Conservation (phyloP, 129 eudicot species). For the Dittrichia graveolens region DNA sequence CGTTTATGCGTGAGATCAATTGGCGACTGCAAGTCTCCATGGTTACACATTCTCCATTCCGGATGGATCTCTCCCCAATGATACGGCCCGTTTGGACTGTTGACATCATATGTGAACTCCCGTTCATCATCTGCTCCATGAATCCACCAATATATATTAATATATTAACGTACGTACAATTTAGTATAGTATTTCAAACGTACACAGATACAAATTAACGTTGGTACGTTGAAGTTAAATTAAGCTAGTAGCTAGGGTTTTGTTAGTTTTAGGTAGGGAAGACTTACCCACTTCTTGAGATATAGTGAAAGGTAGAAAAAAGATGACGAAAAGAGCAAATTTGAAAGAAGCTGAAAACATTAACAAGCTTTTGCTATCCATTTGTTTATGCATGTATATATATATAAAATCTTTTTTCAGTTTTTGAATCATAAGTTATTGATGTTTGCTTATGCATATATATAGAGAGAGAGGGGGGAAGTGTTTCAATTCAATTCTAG, state of each 20-base stretch:
- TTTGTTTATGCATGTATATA: conserved; percentile 12
- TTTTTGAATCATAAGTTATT: conserved; percentile 25
- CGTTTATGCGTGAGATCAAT: conserved; percentile 53
- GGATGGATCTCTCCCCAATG: conserved; percentile 59
- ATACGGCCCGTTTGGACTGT: conserved; percentile 44
- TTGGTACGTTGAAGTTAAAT: neutral
- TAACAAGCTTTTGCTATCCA: conserved; percentile 24
- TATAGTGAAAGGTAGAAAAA: conserved; percentile 1
- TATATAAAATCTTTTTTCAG: conserved; percentile 4
- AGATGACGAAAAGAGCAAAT: conserved; percentile 33
- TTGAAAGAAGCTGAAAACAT: conserved; percentile 12
- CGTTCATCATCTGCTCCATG: conserved; percentile 51
- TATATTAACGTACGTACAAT: too few relatives aligned
- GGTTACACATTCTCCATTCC: conserved; percentile 56
- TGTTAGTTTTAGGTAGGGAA: neutral
- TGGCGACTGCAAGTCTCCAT: conserved; percentile 74
- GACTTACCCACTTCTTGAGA: conserved; percentile 63
- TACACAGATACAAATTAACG: too few relatives aligned
- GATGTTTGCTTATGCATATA: conserved; percentile 9
- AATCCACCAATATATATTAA: too few relatives aligned
- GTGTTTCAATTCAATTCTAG: neutral
- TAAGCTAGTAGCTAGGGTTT: too few relatives aligned
- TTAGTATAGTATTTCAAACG: too few relatives aligned
- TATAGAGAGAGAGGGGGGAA: neutral
- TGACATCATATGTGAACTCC: conserved; percentile 45